Evolutionary conservation across 164 flowering plant species (phyloP).

Genomic region (Euptelea pleiosperma): DNA sequence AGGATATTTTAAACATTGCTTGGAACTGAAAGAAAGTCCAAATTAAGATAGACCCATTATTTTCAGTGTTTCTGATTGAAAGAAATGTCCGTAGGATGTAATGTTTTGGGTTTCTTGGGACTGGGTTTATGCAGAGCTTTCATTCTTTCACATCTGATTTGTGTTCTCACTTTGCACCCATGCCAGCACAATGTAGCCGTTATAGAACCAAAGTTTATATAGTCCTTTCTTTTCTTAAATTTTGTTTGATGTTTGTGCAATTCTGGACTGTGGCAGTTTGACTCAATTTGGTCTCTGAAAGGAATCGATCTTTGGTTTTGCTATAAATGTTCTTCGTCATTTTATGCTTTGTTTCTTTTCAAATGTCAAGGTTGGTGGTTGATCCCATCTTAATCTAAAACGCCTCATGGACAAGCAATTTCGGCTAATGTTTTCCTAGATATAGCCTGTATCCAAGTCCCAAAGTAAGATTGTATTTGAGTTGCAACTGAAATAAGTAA

Average conservation of each 20-base stretch:
- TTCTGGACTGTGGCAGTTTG: not conserved
- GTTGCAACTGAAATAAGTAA: too few species aligned
- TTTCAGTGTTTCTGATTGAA: not conserved
- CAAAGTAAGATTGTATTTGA: too few species aligned
- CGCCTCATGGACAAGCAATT: too few species aligned
- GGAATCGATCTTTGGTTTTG: not conserved
- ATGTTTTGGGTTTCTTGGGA: not conserved
- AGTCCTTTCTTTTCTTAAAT: too few species aligned
- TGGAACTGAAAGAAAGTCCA: not conserved
- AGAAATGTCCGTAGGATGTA: not conserved
- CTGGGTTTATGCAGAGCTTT: not conserved
- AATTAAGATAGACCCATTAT: not conserved
- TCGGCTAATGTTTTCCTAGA: too few species aligned
- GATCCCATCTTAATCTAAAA: too few species aligned
- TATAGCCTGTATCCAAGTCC: too few species aligned
- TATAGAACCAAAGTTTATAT: too few species aligned
- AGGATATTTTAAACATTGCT: too few species aligned
- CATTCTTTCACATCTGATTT: not conserved
- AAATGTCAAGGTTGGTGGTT: too few species aligned
- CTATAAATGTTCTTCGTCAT: not conserved
- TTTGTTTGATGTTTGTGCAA: not conserved
- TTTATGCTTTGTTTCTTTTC: not conserved
- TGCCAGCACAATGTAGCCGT: not conserved
- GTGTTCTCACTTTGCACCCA: not conserved
- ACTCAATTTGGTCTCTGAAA: not conserved